Conservation (phyloP, 768 basidiomycete species). For the Termitomyces sp. region DNA sequence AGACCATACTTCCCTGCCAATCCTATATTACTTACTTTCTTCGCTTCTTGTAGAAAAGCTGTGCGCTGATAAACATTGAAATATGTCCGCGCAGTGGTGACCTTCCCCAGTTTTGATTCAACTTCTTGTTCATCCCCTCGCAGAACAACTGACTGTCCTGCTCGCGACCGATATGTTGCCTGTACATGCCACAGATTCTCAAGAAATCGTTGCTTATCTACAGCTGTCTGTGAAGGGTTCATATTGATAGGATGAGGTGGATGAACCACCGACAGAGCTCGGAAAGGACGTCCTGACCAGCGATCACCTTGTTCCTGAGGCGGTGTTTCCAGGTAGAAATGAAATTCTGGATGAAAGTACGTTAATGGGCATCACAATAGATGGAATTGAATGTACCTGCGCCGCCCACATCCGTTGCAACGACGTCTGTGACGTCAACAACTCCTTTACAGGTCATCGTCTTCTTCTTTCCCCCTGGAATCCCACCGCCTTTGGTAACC, state of each 20-base stretch:
- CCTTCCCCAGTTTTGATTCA: constrained; percentile 54
- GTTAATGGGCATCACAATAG: background rate
- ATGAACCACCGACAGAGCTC: constrained; percentile 71
- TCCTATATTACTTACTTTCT: constrained; percentile 52
- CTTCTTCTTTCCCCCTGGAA: constrained; percentile 66
- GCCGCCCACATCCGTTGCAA: constrained; percentile 80
- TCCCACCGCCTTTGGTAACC: constrained; percentile 54
- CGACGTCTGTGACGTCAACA: constrained; percentile 79
- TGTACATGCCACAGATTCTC: constrained; percentile 89
- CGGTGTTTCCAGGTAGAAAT: constrained; percentile 78
- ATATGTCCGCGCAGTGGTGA: constrained; percentile 72
- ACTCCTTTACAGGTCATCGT: constrained; percentile 82
- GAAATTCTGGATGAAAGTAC: constrained; percentile 55
- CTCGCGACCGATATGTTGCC: constrained; percentile 68
- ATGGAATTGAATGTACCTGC: constrained; percentile 49
- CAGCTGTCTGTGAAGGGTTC: constrained; percentile 57
- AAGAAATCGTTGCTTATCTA: constrained; percentile 77
- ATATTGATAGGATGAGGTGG: constrained; percentile 64
- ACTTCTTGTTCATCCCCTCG: constrained; percentile 72
- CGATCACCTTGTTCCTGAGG: constrained; percentile 79
- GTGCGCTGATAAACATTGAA: constrained; percentile 86
- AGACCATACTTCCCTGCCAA: background rate
- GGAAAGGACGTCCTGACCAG: constrained; percentile 85
- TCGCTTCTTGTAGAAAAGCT: constrained; percentile 69
- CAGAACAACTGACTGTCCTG: constrained; percentile 69